Conservation (phyloP, 768 basidiomycete species). For the Trametes gibbosa region DNA sequence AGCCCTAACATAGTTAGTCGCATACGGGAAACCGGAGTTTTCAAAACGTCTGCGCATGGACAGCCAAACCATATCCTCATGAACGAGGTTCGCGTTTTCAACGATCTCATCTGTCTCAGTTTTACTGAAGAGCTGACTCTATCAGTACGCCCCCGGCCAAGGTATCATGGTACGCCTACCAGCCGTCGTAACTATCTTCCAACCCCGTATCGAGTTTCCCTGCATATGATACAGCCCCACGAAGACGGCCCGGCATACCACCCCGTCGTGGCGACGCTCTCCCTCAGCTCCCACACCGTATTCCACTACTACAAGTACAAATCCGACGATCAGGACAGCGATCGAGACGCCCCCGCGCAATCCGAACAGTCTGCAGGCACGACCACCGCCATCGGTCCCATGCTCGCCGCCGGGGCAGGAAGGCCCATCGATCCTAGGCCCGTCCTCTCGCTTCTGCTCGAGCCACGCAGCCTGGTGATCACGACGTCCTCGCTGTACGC, state of each 20-base stretch:
- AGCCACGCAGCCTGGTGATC: slow-evolving; percentile 83
- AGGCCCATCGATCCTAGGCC: slow-evolving; percentile 63
- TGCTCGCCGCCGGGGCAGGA: slow-evolving; percentile 33
- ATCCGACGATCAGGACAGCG: slow-evolving; percentile 10
- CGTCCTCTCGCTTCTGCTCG: slow-evolving; percentile 70
- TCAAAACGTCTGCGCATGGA: slow-evolving; percentile 59
- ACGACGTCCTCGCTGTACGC: slow-evolving; percentile 69
- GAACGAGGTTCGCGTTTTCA: slow-evolving; percentile 59
- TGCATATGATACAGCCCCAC: slow-evolving; percentile 61
- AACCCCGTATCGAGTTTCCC: not conserved
- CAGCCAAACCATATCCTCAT: slow-evolving; percentile 87
- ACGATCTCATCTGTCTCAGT: slow-evolving; percentile 2
- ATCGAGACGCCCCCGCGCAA: slow-evolving; percentile 18
- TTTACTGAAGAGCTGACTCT: slow-evolving; percentile 5
- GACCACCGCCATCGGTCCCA: slow-evolving; percentile 1
- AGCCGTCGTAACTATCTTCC: not conserved
- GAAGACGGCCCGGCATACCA: slow-evolving; percentile 89
- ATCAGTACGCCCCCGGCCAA: slow-evolving; percentile 83
- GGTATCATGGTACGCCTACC: slow-evolving; percentile 77
- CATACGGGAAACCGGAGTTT: slow-evolving; percentile 61
- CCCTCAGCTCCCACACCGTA: slow-evolving; percentile 77
- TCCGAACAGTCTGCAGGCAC: not conserved
- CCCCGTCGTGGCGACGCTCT: slow-evolving; percentile 88
- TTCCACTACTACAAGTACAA: slow-evolving; percentile 80
- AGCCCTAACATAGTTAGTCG: slow-evolving; percentile 80